Conservation (phyloP, 2,329 filamentous ascomycete species). For the Trichophyton simii region DNA sequence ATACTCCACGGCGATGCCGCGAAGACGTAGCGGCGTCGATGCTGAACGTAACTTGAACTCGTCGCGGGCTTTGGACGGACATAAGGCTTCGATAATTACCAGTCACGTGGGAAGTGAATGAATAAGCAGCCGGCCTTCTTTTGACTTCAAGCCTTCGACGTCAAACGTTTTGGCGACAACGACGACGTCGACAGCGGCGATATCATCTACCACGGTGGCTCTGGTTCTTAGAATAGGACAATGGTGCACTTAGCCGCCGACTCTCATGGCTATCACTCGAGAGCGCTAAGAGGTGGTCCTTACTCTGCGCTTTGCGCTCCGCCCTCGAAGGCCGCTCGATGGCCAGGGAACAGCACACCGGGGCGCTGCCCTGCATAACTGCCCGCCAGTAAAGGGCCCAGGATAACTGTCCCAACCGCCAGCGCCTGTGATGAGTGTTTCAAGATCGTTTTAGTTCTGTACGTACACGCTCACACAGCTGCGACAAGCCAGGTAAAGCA, state of each 20-base stretch:
- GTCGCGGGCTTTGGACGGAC: neutral
- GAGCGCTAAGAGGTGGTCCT: neutral
- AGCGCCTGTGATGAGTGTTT: slow-evolving; percentile 4
- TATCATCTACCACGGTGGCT: neutral
- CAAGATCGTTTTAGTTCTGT: neutral
- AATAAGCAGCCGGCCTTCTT: neutral
- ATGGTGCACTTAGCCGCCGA: neutral
- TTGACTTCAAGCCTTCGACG: neutral
- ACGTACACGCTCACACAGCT: neutral
- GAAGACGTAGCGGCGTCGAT: too few species aligned
- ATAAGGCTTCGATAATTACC: neutral
- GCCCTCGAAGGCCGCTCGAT: neutral
- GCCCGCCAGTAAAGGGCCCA: neutral
- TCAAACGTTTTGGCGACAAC: neutral
- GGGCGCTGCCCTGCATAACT: slow-evolving; percentile 2
- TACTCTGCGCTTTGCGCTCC: neutral
- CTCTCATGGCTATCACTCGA: neutral
- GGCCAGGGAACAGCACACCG: neutral
- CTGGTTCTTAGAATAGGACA: neutral
- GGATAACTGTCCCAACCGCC: neutral
- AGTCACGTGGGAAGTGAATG: neutral
- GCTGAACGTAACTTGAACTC: too few species aligned
- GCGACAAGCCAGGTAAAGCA: neutral
- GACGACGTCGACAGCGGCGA: too few species aligned
- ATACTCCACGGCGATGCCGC: too few species aligned